phyloP scores from a whole-genome alignment of 2,329 filamentous ascomycete species.

The Trichoderma koningiopsis region DNA sequence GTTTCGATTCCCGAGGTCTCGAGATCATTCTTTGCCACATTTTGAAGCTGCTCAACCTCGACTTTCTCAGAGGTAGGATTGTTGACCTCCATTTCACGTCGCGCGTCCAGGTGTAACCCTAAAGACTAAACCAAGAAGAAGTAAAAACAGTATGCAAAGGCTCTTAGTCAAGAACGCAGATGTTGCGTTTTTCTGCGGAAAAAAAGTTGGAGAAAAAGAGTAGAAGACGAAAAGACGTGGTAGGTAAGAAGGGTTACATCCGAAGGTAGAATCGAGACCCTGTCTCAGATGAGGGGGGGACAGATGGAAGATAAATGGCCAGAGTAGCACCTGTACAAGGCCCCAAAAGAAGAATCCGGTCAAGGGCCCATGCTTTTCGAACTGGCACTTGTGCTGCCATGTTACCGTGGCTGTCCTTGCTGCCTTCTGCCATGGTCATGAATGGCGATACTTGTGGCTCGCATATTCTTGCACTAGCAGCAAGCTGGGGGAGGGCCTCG shows the following conservation, averaged over 20 bases:
- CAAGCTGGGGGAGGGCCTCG: background rate
- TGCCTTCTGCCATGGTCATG: background rate
- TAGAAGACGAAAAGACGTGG: background rate
- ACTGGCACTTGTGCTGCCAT: background rate
- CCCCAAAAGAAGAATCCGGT: background rate
- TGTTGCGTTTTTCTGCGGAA: background rate
- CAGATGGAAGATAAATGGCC: background rate
- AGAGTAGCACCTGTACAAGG: background rate
- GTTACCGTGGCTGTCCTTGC: background rate
- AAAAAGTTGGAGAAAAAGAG: background rate
- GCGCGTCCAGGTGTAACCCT: background rate
- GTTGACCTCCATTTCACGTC: background rate
- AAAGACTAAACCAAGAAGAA: background rate
- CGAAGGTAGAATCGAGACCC: background rate
- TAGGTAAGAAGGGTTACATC: conserved; percentile 12
- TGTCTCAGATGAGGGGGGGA: conserved; percentile 19
- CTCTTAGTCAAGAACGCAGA: background rate
- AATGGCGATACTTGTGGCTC: background rate
- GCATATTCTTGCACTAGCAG: background rate
- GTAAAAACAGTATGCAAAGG: background rate
- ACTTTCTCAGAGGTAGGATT: conserved; percentile 17
- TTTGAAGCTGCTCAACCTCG: conserved; percentile 22
- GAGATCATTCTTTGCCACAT: background rate
- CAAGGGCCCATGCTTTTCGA: background rate
- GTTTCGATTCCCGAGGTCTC: background rate